Evolutionary conservation across 257 asterid genomes (phyloP).

Genomic region (Euphrasia confusa): DNA sequence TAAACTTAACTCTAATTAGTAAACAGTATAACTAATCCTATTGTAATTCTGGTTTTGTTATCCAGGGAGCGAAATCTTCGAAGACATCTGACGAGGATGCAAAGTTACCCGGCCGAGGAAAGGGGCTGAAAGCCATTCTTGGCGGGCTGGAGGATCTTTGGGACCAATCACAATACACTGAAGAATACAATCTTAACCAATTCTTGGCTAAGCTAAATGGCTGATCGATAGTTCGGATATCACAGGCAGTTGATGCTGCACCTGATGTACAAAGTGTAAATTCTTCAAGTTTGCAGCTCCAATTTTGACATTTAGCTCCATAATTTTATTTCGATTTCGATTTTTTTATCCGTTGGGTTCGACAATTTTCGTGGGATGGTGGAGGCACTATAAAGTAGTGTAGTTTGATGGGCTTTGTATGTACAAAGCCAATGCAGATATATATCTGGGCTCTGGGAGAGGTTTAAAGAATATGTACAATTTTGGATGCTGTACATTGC

Average conservation of each 20-base stretch:
- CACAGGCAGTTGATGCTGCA: conserved; percentile 27
- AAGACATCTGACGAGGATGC: conserved; percentile 47
- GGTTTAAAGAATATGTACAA: conserved; percentile 30
- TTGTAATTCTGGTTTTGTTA: conserved; percentile 2
- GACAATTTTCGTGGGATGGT: conserved; percentile 20
- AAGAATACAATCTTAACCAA: conserved; percentile 80
- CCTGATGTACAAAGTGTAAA: conserved; percentile 50
- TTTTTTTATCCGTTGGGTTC: conserved; percentile 26
- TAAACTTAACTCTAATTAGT: background rate
- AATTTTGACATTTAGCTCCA: conserved; percentile 37
- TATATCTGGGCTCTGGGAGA: conserved; percentile 21
- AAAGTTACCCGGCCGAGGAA: conserved; percentile 50
- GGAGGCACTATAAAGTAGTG: conserved; percentile 26
- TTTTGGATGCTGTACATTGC: conserved; percentile 61
- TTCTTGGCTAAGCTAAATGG: conserved; percentile 80
- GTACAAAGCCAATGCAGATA: conserved; percentile 28
- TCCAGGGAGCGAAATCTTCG: conserved; percentile 58
- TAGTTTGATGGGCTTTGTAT: conserved; percentile 31
- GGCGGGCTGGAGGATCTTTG: conserved; percentile 98
- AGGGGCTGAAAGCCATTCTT: conserved; percentile 84
- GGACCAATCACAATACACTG: conserved; percentile 98
- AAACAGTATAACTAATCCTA: background rate
- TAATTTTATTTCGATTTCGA: conserved; percentile 4
- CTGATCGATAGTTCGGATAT: conserved; percentile 29
- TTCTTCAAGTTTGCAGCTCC: conserved; percentile 39